These are phyloP conservation scores for Lasiosphaeria hispida DNA, from an alignment of 495 filamentous ascomycete species.

Conservation along the genomic window DNA sequence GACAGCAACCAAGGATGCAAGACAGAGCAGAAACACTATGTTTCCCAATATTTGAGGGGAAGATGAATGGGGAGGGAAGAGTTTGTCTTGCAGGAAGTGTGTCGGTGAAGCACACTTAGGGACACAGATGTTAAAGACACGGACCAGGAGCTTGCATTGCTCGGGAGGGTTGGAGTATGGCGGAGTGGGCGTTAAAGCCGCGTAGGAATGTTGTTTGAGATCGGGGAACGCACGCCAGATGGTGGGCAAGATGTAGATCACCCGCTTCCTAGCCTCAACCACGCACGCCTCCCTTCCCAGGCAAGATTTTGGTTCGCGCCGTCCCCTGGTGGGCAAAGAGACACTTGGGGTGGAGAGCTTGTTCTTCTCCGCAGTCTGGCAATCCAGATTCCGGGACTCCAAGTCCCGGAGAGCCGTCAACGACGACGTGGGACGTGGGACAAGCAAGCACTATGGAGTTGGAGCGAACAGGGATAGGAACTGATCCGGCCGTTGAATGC, in stretches of 20 bases:
- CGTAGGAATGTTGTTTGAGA: slow-evolving; percentile 32
- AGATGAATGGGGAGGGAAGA: slow-evolving; percentile 9
- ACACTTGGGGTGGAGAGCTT: not conserved
- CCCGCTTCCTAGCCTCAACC: slow-evolving; percentile 13
- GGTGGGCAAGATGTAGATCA: slow-evolving; percentile 9
- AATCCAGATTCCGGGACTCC: slow-evolving; percentile 5
- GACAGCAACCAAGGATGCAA: slow-evolving; percentile 20
- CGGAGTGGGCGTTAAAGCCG: slow-evolving; percentile 11
- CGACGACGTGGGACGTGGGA: slow-evolving; percentile 10
- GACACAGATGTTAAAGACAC: slow-evolving; percentile 22
- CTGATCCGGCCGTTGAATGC: slow-evolving; percentile 33
- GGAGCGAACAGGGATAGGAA: slow-evolving; percentile 22
- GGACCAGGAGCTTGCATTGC: slow-evolving; percentile 32
- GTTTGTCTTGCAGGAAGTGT: slow-evolving; percentile 6
- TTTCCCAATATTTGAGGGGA: slow-evolving; percentile 12
- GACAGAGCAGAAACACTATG: slow-evolving; percentile 30
- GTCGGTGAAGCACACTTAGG: slow-evolving; percentile 14
- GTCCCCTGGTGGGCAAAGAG: not conserved
- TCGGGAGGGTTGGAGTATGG: slow-evolving; percentile 26
- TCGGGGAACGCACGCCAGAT: slow-evolving; percentile 17
- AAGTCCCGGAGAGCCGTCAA: slow-evolving; percentile 8
- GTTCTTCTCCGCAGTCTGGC: slow-evolving; percentile 5
- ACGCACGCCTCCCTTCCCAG: slow-evolving; percentile 5
- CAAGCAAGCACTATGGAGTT: slow-evolving; percentile 16
- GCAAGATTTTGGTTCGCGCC: not conserved